Percentiles rank a stretch among this genome's conserved stretches.
phyloP scores from a whole-genome alignment of 2,329 filamentous ascomycete species.

The Ophiocordyceps robertsii region DNA sequence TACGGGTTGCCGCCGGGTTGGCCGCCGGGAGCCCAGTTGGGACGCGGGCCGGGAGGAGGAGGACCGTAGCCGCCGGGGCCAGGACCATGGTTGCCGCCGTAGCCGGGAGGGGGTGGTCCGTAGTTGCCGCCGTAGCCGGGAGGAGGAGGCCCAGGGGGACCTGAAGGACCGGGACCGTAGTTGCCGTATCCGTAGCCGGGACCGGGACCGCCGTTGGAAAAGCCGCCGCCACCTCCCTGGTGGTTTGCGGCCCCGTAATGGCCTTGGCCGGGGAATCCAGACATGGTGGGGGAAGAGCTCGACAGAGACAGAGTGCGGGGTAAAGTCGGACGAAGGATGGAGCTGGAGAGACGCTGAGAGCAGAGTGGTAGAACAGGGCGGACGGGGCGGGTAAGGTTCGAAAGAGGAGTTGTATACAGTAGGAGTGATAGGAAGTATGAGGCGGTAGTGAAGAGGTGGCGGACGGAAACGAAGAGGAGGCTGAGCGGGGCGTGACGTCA shows the following conservation, averaged over 20 bases:
- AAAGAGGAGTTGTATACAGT: not conserved
- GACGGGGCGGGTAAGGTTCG: too few species aligned
- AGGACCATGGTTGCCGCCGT: constrained; percentile 5
- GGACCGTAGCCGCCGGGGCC: constrained; percentile 9
- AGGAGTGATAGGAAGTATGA: not conserved
- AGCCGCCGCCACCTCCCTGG: constrained; percentile 14
- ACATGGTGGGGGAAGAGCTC: constrained; percentile 14
- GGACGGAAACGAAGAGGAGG: not conserved
- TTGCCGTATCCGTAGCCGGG: constrained; percentile 17
- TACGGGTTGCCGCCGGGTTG: constrained; percentile 5
- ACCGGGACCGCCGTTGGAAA: constrained; percentile 9
- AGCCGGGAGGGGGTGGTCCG: constrained; percentile 6
- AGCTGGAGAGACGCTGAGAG: too few species aligned
- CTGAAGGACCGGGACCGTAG: constrained; percentile 11
- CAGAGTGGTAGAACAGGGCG: too few species aligned
- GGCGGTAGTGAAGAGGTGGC: not conserved
- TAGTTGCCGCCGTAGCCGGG: not conserved
- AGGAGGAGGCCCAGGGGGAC: constrained; percentile 8
- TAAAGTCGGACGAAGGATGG: too few species aligned
- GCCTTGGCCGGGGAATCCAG: constrained; percentile 27
- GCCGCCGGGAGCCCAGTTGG: constrained; percentile 7
- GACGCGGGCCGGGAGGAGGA: constrained; percentile 9
- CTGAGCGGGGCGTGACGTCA: not conserved
- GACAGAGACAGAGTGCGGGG: too few species aligned
- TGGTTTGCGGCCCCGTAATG: constrained; percentile 20